phyloP scores from a whole-genome alignment of 257 asterid species.

The Ilex asprella region DNA sequence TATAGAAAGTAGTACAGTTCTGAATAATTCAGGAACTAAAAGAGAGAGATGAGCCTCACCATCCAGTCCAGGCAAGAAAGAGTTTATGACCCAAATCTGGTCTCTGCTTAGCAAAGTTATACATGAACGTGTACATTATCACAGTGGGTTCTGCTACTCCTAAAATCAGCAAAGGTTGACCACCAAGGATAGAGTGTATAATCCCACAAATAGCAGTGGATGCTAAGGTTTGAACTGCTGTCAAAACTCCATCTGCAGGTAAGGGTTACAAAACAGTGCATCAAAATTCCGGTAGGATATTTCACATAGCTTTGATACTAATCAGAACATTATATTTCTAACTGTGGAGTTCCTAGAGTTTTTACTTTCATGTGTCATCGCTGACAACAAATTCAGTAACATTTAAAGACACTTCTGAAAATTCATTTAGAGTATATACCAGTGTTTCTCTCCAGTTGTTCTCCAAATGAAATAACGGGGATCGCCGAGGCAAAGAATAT shows the following conservation, averaged over 20 bases:
- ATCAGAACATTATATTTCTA: no score
- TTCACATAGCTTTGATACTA: no score
- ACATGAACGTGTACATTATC: constrained; percentile 96
- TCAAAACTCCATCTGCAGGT: constrained; percentile 73
- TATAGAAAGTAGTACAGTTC: neutral
- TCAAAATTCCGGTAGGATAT: no score
- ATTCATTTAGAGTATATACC: constrained; percentile 23
- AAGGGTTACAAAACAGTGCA: neutral
- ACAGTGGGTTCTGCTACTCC: constrained; percentile 99
- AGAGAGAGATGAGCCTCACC: constrained; percentile 34
- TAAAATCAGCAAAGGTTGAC: constrained; percentile 79
- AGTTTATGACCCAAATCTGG: constrained; percentile 64
- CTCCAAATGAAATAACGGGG: constrained; percentile 83
- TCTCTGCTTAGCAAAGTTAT: constrained; percentile 70
- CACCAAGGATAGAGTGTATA: constrained; percentile 88
- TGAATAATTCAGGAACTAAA: neutral
- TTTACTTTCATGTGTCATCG: no score
- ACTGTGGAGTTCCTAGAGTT: no score
- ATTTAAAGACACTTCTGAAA: neutral
- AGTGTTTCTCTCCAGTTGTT: constrained; percentile 71
- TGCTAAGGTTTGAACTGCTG: constrained; percentile 85
- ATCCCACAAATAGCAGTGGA: constrained; percentile 91
- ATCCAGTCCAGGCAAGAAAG: constrained; percentile 94
- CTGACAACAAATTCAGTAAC: no score
- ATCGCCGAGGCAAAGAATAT: constrained; percentile 83